Evolutionary conservation across 345 rosid genomes (phyloP), one percentile per base, ranked within the genome.

Genomic region (Sapria himalayana): DNA sequence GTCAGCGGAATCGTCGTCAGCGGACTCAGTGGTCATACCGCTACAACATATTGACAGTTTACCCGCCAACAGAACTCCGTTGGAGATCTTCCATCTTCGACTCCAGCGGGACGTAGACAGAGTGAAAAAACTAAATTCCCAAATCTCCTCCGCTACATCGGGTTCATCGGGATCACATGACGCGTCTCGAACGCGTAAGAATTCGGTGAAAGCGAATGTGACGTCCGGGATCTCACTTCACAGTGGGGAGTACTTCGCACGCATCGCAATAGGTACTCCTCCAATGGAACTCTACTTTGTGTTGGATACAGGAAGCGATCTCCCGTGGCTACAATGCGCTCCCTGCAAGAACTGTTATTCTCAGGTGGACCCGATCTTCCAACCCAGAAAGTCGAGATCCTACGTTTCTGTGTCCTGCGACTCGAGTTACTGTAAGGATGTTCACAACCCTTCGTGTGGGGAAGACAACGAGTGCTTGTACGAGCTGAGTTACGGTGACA

Each of bases 221-320:
- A 64, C 71, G 17, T 91, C 93, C 16, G 99, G 99, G 3, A 84
- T 91, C 9, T 59, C 99, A 3, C 93, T 82, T 45, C 93, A 95
- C 12, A 84, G 95, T 21, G 92, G 99, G 3, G 99, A 91, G 64
- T 89, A 79, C 61, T 89, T 89, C 76, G 84, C 93, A 42, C 95
- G 95, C 50, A 50, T 89, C 7, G 95, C 93, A 7, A 81, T 82
- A 2, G 95, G 93, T 19, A 79, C 98, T 5, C 98, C 95, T 33
- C 63, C 93, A n/a, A 73, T 61, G 50, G 72, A 79, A 25, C 56
- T 73, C 3, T 82, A 64, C 60, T 71, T 82, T 84, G 95, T 89
- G 9, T 67, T 89, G 2, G 98, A 89, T 49, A 89, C 98, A 0
- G 95, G 98, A 20, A 79, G 93, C 49, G 98, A 89, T 61, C 52